Evolutionary conservation across 331 rosid species (phyloP).

Genomic region (Acacia pycnantha): DNA sequence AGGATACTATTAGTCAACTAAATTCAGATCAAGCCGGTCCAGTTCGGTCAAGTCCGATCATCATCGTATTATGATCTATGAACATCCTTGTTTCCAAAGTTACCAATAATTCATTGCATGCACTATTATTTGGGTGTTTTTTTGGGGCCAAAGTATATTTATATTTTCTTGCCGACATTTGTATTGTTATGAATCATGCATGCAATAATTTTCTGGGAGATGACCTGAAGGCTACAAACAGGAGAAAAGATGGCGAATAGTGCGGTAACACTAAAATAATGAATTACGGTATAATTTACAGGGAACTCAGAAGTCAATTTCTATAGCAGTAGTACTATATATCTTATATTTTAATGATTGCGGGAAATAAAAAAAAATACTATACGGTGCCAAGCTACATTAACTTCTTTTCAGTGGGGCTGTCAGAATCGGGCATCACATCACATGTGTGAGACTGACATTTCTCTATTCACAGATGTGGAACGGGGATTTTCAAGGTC

Average conservation of each 20-base stretch:
- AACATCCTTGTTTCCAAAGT: background rate
- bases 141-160: no score
- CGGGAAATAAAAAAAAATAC: background rate
- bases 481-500: background rate
- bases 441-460: conserved; percentile 27
- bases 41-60: background rate
- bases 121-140: background rate
- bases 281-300: background rate
- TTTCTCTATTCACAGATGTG: conserved; percentile 10
- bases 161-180: background rate
- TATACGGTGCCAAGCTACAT: conserved; percentile 11
- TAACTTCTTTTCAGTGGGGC: conserved; percentile 6
- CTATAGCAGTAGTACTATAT: background rate
- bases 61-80: background rate
- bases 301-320: background rate
- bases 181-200: background rate
- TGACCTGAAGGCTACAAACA: background rate
- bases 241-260: background rate
- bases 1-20: background rate
- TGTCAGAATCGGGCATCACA: conserved; percentile 33
- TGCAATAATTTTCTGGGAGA: background rate
- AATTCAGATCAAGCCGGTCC: background rate
- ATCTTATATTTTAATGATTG: background rate
- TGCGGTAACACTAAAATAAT: background rate
- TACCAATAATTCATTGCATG: no score